These are phyloP conservation scores for Trichophaea hybrida DNA, from an alignment of 2,329 filamentous ascomycete genomes.

Conservation along the genomic window DNA sequence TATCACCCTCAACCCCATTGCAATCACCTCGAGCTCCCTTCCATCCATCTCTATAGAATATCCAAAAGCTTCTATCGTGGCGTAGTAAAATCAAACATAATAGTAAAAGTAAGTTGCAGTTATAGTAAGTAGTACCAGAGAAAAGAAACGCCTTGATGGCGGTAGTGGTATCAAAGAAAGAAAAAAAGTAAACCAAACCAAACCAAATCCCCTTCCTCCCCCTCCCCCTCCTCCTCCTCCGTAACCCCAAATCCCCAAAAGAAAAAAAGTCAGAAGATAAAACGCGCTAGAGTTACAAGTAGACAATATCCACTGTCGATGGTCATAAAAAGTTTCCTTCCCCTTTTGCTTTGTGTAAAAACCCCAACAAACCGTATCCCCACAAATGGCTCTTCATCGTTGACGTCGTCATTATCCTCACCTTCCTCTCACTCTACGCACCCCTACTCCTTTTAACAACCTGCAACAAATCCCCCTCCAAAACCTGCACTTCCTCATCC, in stretches of 20 bases:
- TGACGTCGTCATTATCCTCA: not conserved
- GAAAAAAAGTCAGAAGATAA: not conserved
- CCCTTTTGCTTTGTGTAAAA: not conserved
- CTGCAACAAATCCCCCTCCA: slow-evolving; percentile 14
- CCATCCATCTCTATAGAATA: no score
- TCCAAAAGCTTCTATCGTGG: no score
- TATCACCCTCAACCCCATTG: no score
- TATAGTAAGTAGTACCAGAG: not conserved
- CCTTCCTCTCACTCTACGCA: not conserved
- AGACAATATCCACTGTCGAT: slow-evolving; percentile 9
- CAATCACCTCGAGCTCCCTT: no score
- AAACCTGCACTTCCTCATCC: slow-evolving; percentile 9
- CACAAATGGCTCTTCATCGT: slow-evolving; percentile 6
- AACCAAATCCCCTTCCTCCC: not conserved
- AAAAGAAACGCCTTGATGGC: slow-evolving; percentile 3
- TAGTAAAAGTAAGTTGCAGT: no score
- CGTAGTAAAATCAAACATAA: no score
- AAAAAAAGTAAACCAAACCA: not conserved
- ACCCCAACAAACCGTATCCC: not conserved
- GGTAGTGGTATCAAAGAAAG: not conserved
- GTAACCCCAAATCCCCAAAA: not conserved
- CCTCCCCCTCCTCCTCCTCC: not conserved
- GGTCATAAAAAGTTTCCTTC: not conserved
- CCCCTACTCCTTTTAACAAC: slow-evolving; percentile 16
- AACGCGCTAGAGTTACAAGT: not conserved